These are phyloP conservation scores for Myxozyma monticola DNA, from an alignment of 805 yeast genomes.

Conservation along the genomic window DNA sequence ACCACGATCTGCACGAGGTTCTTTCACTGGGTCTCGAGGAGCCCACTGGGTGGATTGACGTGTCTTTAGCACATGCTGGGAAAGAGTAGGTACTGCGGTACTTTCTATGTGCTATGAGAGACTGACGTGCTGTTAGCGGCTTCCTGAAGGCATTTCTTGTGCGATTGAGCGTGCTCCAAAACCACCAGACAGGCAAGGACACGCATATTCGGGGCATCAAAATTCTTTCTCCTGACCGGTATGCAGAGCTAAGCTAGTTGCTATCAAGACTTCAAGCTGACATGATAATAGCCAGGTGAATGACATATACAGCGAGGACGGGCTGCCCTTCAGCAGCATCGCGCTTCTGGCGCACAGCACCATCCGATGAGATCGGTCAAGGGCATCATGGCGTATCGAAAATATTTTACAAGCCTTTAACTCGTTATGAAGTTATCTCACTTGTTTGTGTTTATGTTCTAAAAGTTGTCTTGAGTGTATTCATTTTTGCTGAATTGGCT, in stretches of 20 bases:
- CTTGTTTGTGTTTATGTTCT: too few relatives aligned
- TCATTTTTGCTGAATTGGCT: too few relatives aligned
- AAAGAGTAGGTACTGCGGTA: conserved; percentile 39
- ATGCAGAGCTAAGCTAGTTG: conserved; percentile 19
- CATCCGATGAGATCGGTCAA: conserved; percentile 23
- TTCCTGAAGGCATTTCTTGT: conserved; percentile 67
- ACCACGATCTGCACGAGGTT: conserved; percentile 73
- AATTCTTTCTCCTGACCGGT: conserved; percentile 50
- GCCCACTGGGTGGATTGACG: conserved; percentile 78
- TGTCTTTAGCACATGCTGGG: conserved; percentile 57
- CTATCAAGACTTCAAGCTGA: background rate
- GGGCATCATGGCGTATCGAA: too few relatives aligned
- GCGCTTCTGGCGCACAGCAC: conserved; percentile 36
- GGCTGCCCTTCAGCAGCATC: conserved; percentile 35
- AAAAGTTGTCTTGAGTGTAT: too few relatives aligned
- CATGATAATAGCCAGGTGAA: background rate
- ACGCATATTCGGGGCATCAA: conserved; percentile 80
- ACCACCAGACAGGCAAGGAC: conserved; percentile 96
- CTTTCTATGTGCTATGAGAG: background rate
- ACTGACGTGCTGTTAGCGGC: conserved; percentile 36
- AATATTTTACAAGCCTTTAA: too few relatives aligned
- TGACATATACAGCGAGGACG: conserved; percentile 23
- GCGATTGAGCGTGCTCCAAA: conserved; percentile 62
- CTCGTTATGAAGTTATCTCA: too few relatives aligned
- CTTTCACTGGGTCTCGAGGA: conserved; percentile 56